A percentile compares a stretch with the other conserved stretches of the same genome.
Evolutionary conservation across 805 yeast species (phyloP).

Genomic region (Scheffersomyces coipomensis): DNA sequence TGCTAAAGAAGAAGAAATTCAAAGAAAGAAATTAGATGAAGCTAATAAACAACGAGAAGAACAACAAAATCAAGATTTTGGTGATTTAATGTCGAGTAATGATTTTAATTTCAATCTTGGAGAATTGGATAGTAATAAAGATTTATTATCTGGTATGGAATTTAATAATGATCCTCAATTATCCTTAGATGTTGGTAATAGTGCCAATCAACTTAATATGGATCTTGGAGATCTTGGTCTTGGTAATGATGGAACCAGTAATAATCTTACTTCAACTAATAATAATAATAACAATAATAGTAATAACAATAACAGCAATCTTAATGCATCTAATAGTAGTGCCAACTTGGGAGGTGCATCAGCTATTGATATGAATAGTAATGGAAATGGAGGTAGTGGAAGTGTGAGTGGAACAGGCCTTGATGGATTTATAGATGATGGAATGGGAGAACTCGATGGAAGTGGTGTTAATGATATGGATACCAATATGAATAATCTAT

Average conservation of each 20-base stretch:
- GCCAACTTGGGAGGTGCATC: neutral
- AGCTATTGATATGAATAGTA: neutral
- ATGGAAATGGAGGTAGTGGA: neutral
- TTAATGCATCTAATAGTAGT: neutral
- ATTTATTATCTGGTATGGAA: neutral
- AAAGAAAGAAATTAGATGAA: constrained; percentile 22
- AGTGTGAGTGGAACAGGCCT: neutral
- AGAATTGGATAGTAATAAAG: neutral
- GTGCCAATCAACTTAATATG: neutral
- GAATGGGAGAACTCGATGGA: constrained; percentile 13
- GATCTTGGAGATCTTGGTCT: neutral
- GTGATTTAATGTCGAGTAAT: neutral
- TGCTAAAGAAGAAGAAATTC: constrained; percentile 10
- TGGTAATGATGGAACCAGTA: neutral
- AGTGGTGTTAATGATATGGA: constrained; percentile 6
- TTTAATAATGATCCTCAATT: neutral
- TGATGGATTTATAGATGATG: neutral
- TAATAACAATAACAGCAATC: constrained; percentile 1
- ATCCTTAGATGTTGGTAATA: neutral
- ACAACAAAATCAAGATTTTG: neutral
- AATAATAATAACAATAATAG: constrained; percentile 3
- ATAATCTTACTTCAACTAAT: neutral
- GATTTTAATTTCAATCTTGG: neutral
- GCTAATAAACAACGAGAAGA: constrained; percentile 7
- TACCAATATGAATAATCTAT: constrained; percentile 27